A percentile compares a stretch with the other conserved stretches of the same genome.
These are phyloP conservation scores for Ogataea parapolymorpha DNA, from an alignment of 805 yeast species.

Conservation along the genomic window DNA sequence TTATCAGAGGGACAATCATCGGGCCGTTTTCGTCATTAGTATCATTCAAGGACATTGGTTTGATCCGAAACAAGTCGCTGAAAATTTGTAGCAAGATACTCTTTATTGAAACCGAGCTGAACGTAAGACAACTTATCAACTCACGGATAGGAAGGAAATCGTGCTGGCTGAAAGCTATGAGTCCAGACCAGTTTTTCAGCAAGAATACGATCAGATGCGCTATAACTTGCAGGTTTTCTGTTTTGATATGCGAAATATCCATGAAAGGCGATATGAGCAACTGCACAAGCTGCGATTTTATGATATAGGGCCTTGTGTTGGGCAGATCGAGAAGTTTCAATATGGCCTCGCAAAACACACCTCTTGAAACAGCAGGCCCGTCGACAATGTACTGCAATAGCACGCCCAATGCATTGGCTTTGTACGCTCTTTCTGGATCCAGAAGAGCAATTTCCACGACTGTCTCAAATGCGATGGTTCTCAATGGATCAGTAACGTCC, in stretches of 20 bases:
- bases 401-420: slow-evolving; percentile 43
- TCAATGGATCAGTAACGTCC: slow-evolving; percentile 47
- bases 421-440: slow-evolving; percentile 40
- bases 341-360: slow-evolving; percentile 44
- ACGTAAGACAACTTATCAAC: slow-evolving; percentile 58
- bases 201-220: slow-evolving; percentile 58
- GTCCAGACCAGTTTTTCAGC: slow-evolving; percentile 74
- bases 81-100: slow-evolving; percentile 68
- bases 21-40: slow-evolving; percentile 13
- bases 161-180: slow-evolving; percentile 58
- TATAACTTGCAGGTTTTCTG: slow-evolving; percentile 54
- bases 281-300: slow-evolving; percentile 62
- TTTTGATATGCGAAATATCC: slow-evolving; percentile 48
- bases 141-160: slow-evolving; percentile 53
- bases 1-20: slow-evolving; percentile 13
- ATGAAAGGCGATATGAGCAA: slow-evolving; percentile 68
- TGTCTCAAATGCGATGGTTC: slow-evolving; percentile 50
- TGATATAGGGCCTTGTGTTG: slow-evolving; percentile 46
- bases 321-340: slow-evolving; percentile 58
- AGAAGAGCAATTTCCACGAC: slow-evolving; percentile 48
- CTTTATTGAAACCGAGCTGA: slow-evolving; percentile 53
- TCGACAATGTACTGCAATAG: slow-evolving; percentile 48
- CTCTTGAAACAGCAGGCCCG: slow-evolving; percentile 48
- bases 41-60: slow-evolving; percentile 50
- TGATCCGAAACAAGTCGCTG: slow-evolving; percentile 61